Evolutionary conservation across 495 filamentous ascomycete genomes (phyloP).

Genomic region (Xylaria bambusicola): DNA sequence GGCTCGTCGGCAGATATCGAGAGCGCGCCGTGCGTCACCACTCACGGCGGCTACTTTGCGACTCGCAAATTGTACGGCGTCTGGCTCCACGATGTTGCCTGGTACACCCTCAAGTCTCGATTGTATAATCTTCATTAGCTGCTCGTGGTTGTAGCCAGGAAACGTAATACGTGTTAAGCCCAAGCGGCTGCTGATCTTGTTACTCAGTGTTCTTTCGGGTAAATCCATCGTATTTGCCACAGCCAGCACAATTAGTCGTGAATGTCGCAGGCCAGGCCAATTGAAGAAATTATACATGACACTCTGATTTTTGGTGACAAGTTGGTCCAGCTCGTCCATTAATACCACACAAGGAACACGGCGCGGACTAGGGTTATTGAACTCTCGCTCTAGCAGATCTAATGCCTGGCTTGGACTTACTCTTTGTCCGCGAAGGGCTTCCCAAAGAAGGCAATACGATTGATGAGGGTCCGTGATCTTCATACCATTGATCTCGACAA

Average conservation of each 20-base stretch:
- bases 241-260: conserved; percentile 89
- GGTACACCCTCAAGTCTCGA: conserved; percentile 84
- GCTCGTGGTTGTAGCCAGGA: conserved; percentile 93
- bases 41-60: conserved; percentile 96
- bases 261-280: conserved; percentile 93
- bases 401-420: conserved; percentile 91
- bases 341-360: conserved; percentile 94
- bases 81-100: conserved; percentile 85
- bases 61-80: conserved; percentile 94
- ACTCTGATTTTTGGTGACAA: conserved; percentile 94
- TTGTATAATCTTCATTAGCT: conserved; percentile 96
- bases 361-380: conserved; percentile 83
- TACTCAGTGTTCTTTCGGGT: conserved; percentile 92
- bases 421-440: conserved; percentile 89
- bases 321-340: conserved; percentile 98
- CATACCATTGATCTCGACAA: conserved; percentile 99
- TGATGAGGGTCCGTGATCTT: conserved; percentile 98
- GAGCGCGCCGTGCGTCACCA: conserved; percentile 86
- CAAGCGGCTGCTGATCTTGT: conserved; percentile 94
- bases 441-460: conserved; percentile 93
- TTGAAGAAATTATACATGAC: conserved; percentile 99
- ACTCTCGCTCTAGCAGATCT: conserved; percentile 86
- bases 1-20: conserved; percentile 94
- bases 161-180: conserved; percentile 93
- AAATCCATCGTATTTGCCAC: conserved; percentile 99